Evolutionary conservation across 495 filamentous ascomycete genomes (phyloP).

Genomic region (Aspergillus egyptiacus): DNA sequence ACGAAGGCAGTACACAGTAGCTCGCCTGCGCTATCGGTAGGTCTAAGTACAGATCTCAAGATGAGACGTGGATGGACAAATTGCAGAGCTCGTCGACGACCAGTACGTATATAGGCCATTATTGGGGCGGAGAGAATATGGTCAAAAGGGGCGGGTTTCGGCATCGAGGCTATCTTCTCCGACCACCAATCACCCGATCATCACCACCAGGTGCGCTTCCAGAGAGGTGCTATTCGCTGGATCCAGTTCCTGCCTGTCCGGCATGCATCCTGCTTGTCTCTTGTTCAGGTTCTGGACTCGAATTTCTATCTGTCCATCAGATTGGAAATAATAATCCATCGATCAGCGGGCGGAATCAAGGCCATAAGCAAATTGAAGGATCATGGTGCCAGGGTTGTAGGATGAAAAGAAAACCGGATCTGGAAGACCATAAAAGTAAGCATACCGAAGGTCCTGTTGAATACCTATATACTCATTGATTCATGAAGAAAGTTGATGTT

Average conservation of each 20-base stretch:
- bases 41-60: background rate
- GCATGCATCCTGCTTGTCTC: constrained; percentile 7
- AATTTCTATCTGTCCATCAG: constrained; percentile 8
- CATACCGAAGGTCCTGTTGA: background rate
- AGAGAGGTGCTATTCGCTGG: constrained; percentile 37
- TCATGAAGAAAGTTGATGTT: background rate
- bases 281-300: constrained; percentile 8
- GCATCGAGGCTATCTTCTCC: constrained; percentile 8
- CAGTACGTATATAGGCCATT: constrained; percentile 1
- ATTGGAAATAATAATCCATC: constrained; percentile 9
- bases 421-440: background rate
- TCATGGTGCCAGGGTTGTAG: background rate
- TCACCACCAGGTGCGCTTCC: constrained; percentile 49
- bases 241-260: constrained; percentile 11
- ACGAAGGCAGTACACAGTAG: background rate
- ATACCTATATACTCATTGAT: background rate
- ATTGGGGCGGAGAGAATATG: background rate
- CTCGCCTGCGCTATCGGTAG: constrained; percentile 4
- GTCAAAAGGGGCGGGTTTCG: constrained; percentile 9
- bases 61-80: background rate
- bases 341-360: constrained; percentile 2
- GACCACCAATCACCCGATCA: constrained; percentile 18
- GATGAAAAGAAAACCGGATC: background rate
- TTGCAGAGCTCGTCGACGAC: background rate
- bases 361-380: background rate